Evolutionary conservation across 129 eudicot genomes (phyloP).

Genomic region (Helichrysum umbraculigerum): DNA sequence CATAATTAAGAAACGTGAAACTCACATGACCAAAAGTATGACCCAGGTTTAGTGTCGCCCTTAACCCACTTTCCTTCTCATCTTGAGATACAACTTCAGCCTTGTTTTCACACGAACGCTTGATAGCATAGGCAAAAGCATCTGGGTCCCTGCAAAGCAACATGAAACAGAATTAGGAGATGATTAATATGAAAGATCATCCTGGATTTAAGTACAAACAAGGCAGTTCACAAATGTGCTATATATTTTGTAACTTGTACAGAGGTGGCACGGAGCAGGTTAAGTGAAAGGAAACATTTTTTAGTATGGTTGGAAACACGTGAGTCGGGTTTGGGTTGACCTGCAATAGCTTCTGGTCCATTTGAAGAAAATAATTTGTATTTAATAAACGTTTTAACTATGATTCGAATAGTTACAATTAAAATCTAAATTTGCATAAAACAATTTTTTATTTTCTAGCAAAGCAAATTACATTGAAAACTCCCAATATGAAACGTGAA

Average conservation of each 20-base stretch:
- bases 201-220: not conserved
- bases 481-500: no score
- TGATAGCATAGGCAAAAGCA: constrained; percentile 91
- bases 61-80: constrained; percentile 91
- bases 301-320: not conserved
- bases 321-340: not conserved
- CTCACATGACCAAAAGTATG: constrained; percentile 98
- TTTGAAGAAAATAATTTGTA: no score
- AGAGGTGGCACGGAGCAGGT: not conserved
- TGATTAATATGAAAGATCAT: not conserved
- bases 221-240: not conserved
- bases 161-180: not conserved
- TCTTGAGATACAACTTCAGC: constrained; percentile 93
- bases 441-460: no score
- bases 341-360: not conserved
- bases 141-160: constrained; percentile 67
- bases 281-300: not conserved
- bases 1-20: constrained; percentile 1
- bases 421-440: not conserved
- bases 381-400: no score
- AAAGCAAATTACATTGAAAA: no score
- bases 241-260: not conserved
- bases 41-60: constrained; percentile 94
- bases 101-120: constrained; percentile 97
- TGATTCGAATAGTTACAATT: not conserved